phyloP scores from a whole-genome alignment of 495 filamentous ascomycete species.

The Pyrenula aspistea region DNA sequence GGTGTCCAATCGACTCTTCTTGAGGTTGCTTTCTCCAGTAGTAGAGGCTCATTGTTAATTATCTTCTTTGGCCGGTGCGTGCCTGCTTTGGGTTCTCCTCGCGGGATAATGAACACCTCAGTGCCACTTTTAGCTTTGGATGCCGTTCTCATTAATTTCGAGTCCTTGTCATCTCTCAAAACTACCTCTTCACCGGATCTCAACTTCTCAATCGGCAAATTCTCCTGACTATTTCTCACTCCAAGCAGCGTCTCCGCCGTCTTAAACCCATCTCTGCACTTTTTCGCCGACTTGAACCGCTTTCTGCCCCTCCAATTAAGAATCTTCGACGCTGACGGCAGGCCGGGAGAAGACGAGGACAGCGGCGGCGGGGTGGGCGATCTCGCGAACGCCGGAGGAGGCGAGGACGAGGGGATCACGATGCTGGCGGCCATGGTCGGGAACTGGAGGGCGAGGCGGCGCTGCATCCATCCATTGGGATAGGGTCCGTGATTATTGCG shows the following conservation, averaged over 20 bases:
- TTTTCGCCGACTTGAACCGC: neutral
- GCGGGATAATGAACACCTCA: neutral
- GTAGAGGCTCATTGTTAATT: neutral
- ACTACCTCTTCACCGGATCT: neutral
- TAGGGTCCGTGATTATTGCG: no score
- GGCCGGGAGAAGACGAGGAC: neutral
- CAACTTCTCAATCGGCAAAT: neutral
- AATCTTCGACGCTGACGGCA: neutral
- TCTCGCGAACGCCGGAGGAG: neutral
- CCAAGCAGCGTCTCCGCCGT: neutral
- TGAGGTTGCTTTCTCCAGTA: neutral
- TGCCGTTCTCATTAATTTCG: neutral
- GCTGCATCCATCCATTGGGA: neutral
- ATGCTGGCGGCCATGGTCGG: neutral
- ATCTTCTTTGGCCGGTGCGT: neutral
- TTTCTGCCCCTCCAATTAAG: neutral
- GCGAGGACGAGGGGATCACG: neutral
- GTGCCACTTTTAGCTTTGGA: neutral
- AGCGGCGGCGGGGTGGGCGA: neutral
- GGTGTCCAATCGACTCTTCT: slow-evolving; percentile 35
- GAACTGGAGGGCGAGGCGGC: neutral
- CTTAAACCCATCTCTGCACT: neutral
- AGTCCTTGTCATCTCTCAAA: neutral
- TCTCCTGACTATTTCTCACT: neutral
- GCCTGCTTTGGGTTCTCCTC: neutral